Base-by-base conservation (phyloP, 2,329 filamentous ascomycete species). In the Neofusicoccum kwambonambiense region DNA sequence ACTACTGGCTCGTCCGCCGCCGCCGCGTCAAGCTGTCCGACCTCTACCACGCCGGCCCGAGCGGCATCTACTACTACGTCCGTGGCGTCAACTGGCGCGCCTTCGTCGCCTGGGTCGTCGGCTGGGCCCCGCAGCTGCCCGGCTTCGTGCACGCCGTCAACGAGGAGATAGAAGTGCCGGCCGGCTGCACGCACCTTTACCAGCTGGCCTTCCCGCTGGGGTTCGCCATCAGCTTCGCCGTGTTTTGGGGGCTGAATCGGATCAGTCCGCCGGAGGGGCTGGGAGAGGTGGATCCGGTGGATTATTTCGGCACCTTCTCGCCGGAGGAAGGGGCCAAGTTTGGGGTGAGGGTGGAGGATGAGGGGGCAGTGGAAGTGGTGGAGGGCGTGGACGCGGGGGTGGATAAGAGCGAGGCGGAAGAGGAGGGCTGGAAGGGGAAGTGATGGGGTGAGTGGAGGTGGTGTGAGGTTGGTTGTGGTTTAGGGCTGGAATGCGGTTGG, bases 261-360 rank as follows among this genome's bases (percentile, higher is more conserved):
- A 15, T 78, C 13, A 82, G 78, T 47, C 80, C 81, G 0, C 71
- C 77, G 1, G 45, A 62, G 1, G 75, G 77, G 8, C 71, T 80
- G 70, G 80, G 78, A 15, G 75, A 80, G 63, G 78, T 76, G 37
- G 81, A 84, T 58, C 72, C 77, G 5, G 68, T 77, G 8, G 81
- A 83, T 66, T 54, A 78, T 12, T 83, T 79, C 58, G 79, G 77
- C n/a, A 82, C 80, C 0, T 83, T 83, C 63, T 81, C 79, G 0
- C 65, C 70, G 0, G 69, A 71, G 7, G 81, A 83, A 69, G 80
- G 80, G 34, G 73, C 69, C 4, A 78, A 75, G 58, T 65, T 80
- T 37, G 78, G 79, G 3, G 70, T 81, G n/a, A 61, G 70, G n/a
- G 71, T 74, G 5, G 62, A 71, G 6, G 70, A 72, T 3, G 64